phyloP scores from a whole-genome alignment of 2,329 filamentous ascomycete genomes.

The Phialocephala sp. region DNA sequence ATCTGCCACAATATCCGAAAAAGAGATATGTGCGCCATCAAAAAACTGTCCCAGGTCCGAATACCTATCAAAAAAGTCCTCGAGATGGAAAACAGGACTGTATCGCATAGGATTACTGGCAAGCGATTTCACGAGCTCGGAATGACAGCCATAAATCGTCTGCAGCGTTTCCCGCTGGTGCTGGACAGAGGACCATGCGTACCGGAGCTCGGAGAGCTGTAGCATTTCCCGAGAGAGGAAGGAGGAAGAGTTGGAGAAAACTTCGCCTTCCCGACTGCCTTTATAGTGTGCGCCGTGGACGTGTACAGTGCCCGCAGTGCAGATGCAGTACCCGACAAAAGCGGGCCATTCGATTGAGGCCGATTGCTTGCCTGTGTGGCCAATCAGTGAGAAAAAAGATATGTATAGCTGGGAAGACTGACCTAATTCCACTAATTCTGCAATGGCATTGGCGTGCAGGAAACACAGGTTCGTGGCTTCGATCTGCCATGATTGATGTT shows the following conservation, averaged over 20 bases:
- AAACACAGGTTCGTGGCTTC: conserved; percentile 89
- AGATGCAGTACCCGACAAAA: conserved; percentile 86
- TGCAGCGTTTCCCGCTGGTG: conserved; percentile 82
- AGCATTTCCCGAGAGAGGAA: conserved; percentile 81
- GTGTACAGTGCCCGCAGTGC: conserved; percentile 85
- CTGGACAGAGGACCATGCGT: conserved; percentile 77
- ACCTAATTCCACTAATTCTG: conserved; percentile 80
- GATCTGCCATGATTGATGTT: conserved; percentile 92
- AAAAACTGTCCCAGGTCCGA: conserved; percentile 63
- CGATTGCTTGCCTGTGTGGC: conserved; percentile 59
- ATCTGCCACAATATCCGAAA: conserved; percentile 70
- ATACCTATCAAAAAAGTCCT: conserved; percentile 88
- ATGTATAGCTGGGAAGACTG: conserved; percentile 8
- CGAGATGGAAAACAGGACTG: conserved; percentile 80
- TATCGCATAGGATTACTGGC: conserved; percentile 73
- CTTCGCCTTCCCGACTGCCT: conserved; percentile 41
- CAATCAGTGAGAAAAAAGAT: neutral
- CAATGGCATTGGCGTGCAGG: conserved; percentile 85
- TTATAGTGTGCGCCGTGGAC: conserved; percentile 84
- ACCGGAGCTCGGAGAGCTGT: conserved; percentile 75
- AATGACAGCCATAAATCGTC: conserved; percentile 77
- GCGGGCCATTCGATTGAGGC: conserved; percentile 82
- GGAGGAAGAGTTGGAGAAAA: conserved; percentile 68
- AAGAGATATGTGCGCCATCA: conserved; percentile 75
- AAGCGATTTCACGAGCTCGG: conserved; percentile 77